Conservation (phyloP, 352 stramenopile genomes). For the Globisporangium alternatum region DNA sequence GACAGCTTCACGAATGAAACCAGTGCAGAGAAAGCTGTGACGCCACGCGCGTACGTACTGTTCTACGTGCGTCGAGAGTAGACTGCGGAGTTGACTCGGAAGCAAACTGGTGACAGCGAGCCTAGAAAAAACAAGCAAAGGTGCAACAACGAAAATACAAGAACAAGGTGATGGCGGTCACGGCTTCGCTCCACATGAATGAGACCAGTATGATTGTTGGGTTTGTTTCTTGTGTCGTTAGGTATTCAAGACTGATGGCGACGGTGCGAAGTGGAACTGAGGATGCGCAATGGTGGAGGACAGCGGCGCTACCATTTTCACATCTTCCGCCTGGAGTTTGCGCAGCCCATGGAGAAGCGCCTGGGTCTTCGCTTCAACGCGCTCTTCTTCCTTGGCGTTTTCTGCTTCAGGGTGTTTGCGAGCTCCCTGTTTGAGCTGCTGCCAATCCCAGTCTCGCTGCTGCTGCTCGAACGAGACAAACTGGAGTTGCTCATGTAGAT, state of each 20-base stretch:
- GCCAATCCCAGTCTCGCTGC: slow-evolving; percentile 12
- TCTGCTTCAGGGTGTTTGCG: slow-evolving; percentile 11
- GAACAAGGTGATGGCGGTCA: neutral
- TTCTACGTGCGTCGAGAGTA: slow-evolving; percentile 59
- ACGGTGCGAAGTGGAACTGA: slow-evolving; percentile 30
- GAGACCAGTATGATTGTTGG: slow-evolving; percentile 10
- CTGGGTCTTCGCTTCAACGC: slow-evolving; percentile 25
- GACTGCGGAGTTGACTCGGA: neutral
- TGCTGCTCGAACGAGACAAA: slow-evolving; percentile 43
- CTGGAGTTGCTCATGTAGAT: slow-evolving; percentile 42
- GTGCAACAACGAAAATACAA: slow-evolving; percentile 1
- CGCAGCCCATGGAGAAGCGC: slow-evolving; percentile 46
- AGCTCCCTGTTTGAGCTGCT: slow-evolving; percentile 10
- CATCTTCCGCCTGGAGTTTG: slow-evolving; percentile 39
- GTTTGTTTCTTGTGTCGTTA: slow-evolving; percentile 12
- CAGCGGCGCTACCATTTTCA: slow-evolving; percentile 23
- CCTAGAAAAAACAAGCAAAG: neutral
- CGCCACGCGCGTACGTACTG: slow-evolving; percentile 75
- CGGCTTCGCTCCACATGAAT: neutral
- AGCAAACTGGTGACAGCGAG: slow-evolving; percentile 2
- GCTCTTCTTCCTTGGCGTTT: slow-evolving; percentile 17
- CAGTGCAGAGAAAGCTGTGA: slow-evolving; percentile 51
- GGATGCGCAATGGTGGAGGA: neutral
- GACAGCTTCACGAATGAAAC: slow-evolving; percentile 75
- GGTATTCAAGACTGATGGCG: slow-evolving; percentile 14